Evolutionary conservation across 2,329 filamentous ascomycete species (phyloP), one percentile per base, ranked within the genome.

Genomic region (Sarocladiaceae sp.): DNA sequence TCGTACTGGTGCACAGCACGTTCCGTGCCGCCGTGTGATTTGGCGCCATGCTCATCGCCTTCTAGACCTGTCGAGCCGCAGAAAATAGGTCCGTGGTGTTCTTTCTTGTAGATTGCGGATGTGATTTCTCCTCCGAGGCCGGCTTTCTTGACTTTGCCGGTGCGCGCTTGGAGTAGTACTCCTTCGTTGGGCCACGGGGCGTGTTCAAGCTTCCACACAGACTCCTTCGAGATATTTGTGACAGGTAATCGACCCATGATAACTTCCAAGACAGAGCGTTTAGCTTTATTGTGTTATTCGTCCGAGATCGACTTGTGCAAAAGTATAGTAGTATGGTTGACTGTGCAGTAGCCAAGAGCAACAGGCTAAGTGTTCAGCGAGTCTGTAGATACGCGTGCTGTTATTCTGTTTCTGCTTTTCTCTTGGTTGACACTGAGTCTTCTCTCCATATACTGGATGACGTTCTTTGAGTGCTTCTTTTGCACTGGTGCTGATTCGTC

Each of bases 1-100:
- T 57, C 54, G 25, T 59, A 59, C 15, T 59, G 57, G 11, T 58
- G 56, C 10, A 59, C 29, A 6, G 57, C 57, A 8, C 57, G 59
- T 13, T 59, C 57, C 11, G 50, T 47, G 0, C 57, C 57, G 0
- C 57, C 57, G 4, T 59, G 57, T 10, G 53, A 55, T 10, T 58
- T 33, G 18, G 52, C 57, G 2, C 50, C 42, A 3, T 59, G 57
- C 22, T 59, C 57, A 6, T 59, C 57, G 1, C 57, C 57, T 20
- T 44, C 8, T 18, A 18, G 17, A 4, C 42, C 42, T n/a, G 33
- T 36, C 5, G 33, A 36, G 6, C 8, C 15, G 33, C 33, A 36
- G 33, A 36, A 36, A 5, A 36, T 36, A 5, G 33, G 33, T 36
- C 33, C 33, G 5, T 36, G 8, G 15, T 36, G 33, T 36, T 36